These are phyloP conservation scores for Pichia sp. DNA, from an alignment of 1,139 yeast species.

Conservation along the genomic window DNA sequence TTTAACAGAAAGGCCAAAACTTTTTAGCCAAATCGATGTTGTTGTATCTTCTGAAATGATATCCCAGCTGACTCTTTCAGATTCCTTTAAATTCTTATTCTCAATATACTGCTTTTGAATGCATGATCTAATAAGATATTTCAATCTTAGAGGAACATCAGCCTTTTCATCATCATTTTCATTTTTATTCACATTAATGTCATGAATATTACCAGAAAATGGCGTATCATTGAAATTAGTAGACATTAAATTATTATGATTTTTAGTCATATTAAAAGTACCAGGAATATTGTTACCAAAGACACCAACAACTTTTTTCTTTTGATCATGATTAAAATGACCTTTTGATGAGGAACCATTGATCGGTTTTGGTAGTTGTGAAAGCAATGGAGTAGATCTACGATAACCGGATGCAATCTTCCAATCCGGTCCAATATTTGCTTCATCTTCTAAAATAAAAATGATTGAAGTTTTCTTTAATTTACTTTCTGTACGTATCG, in stretches of 20 bases:
- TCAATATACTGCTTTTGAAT: slow-evolving; percentile 41
- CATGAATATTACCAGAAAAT: not conserved
- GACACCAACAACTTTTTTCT: slow-evolving; percentile 18
- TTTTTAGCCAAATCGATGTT: slow-evolving; percentile 48
- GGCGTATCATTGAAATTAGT: not conserved
- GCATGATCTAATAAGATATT: slow-evolving; percentile 45
- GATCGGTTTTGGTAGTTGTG: slow-evolving; percentile 38
- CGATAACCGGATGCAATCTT: slow-evolving; percentile 40
- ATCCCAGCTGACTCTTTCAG: slow-evolving; percentile 37
- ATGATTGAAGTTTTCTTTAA: slow-evolving; percentile 20
- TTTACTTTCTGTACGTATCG: not conserved
- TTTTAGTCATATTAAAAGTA: slow-evolving; percentile 9
- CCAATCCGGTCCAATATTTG: slow-evolving; percentile 47
- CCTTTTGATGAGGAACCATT: slow-evolving; percentile 14
- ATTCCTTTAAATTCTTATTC: slow-evolving; percentile 15
- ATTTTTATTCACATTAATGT: not conserved
- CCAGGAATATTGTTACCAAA: slow-evolving; percentile 20
- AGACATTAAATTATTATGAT: not conserved
- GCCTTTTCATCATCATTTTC: slow-evolving; percentile 30
- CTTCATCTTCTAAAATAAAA: slow-evolving; percentile 29
- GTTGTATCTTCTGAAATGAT: slow-evolving; percentile 50
- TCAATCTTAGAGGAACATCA: slow-evolving; percentile 43
- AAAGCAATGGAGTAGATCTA: slow-evolving; percentile 37
- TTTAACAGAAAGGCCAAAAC: slow-evolving; percentile 47
- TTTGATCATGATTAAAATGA: slow-evolving; percentile 11